Percentiles rank a stretch among this genome's conserved stretches.
Evolutionary conservation across 768 basidiomycete genomes (phyloP).

Genomic region (Boletus reticuloceps): DNA sequence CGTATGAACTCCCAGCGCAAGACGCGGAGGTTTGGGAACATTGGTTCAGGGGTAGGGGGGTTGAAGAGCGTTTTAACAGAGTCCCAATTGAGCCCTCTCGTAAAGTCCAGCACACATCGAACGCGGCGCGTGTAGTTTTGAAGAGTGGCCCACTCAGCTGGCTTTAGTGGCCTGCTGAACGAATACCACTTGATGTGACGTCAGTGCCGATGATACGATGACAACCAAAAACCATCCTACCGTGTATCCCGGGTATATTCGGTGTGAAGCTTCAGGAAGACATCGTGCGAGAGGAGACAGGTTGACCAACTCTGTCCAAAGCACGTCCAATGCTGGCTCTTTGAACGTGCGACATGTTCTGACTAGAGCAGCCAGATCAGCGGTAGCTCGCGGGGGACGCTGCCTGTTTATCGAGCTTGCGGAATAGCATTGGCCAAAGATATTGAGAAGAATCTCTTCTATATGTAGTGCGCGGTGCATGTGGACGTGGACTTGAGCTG

Average conservation of each 20-base stretch:
- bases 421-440: neutral
- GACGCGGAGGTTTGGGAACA: conserved; percentile 3
- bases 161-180: neutral
- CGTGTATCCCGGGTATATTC: conserved; percentile 5
- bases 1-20: conserved; percentile 7
- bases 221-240: neutral
- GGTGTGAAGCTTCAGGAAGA: conserved; percentile 3
- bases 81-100: conserved; percentile 2
- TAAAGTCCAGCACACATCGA: neutral
- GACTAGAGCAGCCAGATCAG: conserved; percentile 1
- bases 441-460: conserved; percentile 1
- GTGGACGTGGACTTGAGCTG: neutral
- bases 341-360: neutral
- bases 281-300: conserved; percentile 4
- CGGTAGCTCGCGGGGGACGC: neutral
- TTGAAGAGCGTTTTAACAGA: conserved; percentile 4
- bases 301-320: conserved; percentile 4
- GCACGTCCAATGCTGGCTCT: conserved; percentile 4
- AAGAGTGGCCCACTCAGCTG: neutral
- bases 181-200: neutral
- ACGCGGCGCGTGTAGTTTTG: conserved; percentile 2
- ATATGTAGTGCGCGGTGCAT: neutral
- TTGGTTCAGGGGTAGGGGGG: neutral
- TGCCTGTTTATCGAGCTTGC: neutral
- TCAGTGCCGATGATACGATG: neutral